These are phyloP conservation scores for Pyricularia pennisetigena DNA, from an alignment of 2,329 filamentous ascomycete genomes.

Conservation along the genomic window DNA sequence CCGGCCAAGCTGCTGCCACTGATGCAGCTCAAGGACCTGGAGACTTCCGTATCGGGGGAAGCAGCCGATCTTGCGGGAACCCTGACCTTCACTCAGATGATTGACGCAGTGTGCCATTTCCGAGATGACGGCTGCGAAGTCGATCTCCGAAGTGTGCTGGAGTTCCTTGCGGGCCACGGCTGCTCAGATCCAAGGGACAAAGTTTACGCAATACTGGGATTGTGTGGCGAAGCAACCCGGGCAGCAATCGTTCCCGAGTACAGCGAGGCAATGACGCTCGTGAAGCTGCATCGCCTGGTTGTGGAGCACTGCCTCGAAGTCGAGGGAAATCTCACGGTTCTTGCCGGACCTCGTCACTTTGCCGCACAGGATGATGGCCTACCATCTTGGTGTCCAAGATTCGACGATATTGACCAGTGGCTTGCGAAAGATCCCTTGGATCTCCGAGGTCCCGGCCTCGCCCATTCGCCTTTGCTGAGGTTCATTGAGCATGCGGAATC, in stretches of 20 bases:
- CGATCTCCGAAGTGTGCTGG: not conserved
- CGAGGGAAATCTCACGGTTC: not conserved
- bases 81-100: not conserved
- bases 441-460: not conserved
- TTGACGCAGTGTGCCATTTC: not conserved
- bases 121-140: not conserved
- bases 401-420: not conserved
- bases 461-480: not conserved
- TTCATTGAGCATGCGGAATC: not conserved
- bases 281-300: not conserved
- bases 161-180: not conserved
- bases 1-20: not conserved
- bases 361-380: not conserved
- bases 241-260: not conserved
- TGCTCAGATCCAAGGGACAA: not conserved
- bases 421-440: not conserved
- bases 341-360: not conserved
- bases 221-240: not conserved
- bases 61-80: not conserved
- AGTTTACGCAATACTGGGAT: not conserved
- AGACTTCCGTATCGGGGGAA: not conserved
- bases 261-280: not conserved
- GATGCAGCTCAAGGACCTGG: not conserved
- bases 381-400: not conserved
- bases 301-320: not conserved